phyloP scores from a whole-genome alignment of 768 basidiomycete genomes.

The Rhodosporidiobolus odoratus region DNA sequence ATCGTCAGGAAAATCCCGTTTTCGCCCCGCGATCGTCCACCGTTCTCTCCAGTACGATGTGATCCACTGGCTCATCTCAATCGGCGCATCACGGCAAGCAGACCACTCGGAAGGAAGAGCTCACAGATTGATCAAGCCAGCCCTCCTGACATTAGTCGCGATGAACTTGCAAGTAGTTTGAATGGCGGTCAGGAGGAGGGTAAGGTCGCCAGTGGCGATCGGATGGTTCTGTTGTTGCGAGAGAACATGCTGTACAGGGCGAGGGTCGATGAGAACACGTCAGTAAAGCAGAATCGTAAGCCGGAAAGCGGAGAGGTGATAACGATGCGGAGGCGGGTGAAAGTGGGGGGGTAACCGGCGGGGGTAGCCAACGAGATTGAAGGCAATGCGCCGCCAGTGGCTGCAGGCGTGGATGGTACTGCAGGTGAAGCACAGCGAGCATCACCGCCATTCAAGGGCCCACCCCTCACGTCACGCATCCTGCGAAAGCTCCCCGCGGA shows the following conservation, averaged over 20 bases:
- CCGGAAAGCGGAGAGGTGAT: neutral
- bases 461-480: no score
- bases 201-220: slow-evolving; percentile 85
- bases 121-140: slow-evolving; percentile 92
- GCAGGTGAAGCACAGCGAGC: no score
- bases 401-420: neutral
- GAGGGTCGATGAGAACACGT: neutral
- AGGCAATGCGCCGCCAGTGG: neutral
- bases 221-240: slow-evolving; percentile 48
- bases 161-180: slow-evolving; percentile 69
- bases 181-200: slow-evolving; percentile 88
- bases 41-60: no score
- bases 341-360: neutral
- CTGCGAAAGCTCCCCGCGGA: no score
- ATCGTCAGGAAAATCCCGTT: neutral
- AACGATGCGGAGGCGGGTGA: neutral
- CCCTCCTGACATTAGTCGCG: slow-evolving; percentile 93
- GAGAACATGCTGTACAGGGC: slow-evolving; percentile 29
- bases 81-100: neutral
- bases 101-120: slow-evolving; percentile 42
- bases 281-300: neutral
- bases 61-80: no score
- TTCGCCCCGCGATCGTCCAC: no score
- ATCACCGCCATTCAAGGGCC: no score
- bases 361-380: neutral